A percentile compares a stretch with the other conserved stretches of the same genome.
Conservation (phyloP, 2,329 filamentous ascomycete genomes). For the Aspergillus ustus region DNA sequence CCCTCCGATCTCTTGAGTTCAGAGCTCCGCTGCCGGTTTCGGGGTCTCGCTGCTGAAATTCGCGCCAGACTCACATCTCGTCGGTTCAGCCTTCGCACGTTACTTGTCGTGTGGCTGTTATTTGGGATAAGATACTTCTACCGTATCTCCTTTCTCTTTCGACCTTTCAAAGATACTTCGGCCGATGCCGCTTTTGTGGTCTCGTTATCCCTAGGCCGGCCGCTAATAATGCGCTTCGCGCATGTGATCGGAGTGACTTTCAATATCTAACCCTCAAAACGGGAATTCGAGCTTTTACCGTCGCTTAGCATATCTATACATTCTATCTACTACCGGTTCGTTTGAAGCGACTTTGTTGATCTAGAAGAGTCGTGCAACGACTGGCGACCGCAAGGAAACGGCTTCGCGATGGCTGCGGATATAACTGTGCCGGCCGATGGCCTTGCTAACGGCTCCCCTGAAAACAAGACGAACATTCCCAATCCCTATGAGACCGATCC, state of each 20-base stretch:
- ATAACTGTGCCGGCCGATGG: conserved; percentile 26
- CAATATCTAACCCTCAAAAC: conserved; percentile 14
- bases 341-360: not conserved
- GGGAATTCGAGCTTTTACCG: not conserved
- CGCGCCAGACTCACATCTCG: conserved; percentile 4
- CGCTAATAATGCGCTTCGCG: conserved; percentile 20
- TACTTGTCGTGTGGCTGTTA: not conserved
- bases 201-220: not conserved
- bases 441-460: conserved; percentile 28
- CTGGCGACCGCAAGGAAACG: conserved; percentile 5
- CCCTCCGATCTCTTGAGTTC: not conserved
- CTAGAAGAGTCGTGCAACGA: not conserved
- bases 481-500: conserved; percentile 44
- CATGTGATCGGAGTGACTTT: conserved; percentile 15
- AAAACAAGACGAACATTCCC: conserved; percentile 17
- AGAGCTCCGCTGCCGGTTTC: not conserved
- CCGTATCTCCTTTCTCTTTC: not conserved
- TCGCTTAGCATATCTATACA: not conserved
- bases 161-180: not conserved
- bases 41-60: conserved; percentile 1
- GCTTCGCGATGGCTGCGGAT: conserved; percentile 27
- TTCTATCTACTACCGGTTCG: not conserved
- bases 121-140: not conserved
- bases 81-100: not conserved
- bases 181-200: conserved; percentile 1